Conservation (phyloP, 2,329 filamentous ascomycete genomes). For the Sporothrix humicola region DNA sequence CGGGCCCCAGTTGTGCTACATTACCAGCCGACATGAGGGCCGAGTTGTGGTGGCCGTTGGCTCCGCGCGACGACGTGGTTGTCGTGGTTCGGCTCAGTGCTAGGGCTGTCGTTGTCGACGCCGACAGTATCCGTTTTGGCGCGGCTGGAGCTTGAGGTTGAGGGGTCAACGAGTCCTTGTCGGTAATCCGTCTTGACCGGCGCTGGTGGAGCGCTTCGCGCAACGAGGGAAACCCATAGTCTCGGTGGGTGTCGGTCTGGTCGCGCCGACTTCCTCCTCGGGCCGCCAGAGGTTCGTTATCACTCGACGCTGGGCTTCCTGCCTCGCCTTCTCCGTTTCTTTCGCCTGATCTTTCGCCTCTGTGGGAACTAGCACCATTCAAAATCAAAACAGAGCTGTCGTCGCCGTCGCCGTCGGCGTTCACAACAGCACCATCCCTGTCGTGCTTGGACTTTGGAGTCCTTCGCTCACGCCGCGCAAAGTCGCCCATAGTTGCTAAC, state of each 20-base stretch:
- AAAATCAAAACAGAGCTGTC: too few relatives aligned
- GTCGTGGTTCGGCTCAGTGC: too few relatives aligned
- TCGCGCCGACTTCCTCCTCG: not conserved
- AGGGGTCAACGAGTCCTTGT: conserved; percentile 20
- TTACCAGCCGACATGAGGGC: conserved; percentile 38
- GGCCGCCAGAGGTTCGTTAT: conserved; percentile 4
- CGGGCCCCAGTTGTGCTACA: conserved; percentile 30
- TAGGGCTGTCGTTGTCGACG: not conserved
- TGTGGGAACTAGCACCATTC: too few relatives aligned
- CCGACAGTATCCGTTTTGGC: not conserved
- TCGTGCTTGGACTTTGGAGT: not conserved
- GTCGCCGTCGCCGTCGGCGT: not conserved
- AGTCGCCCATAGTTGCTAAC: not conserved
- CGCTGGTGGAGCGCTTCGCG: conserved; percentile 14
- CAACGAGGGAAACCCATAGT: not conserved
- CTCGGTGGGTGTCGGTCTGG: not conserved
- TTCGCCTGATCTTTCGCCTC: not conserved
- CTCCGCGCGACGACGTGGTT: too few relatives aligned
- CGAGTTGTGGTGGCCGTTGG: conserved; percentile 8
- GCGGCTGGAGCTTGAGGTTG: not conserved
- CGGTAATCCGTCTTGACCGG: conserved; percentile 35
- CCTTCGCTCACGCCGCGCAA: not conserved
- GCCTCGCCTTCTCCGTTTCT: too few relatives aligned
- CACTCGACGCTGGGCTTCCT: not conserved
- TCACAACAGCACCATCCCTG: not conserved